Conservation (phyloP, 1,139 yeast genomes). For the Waltiozyma sp. region DNA sequence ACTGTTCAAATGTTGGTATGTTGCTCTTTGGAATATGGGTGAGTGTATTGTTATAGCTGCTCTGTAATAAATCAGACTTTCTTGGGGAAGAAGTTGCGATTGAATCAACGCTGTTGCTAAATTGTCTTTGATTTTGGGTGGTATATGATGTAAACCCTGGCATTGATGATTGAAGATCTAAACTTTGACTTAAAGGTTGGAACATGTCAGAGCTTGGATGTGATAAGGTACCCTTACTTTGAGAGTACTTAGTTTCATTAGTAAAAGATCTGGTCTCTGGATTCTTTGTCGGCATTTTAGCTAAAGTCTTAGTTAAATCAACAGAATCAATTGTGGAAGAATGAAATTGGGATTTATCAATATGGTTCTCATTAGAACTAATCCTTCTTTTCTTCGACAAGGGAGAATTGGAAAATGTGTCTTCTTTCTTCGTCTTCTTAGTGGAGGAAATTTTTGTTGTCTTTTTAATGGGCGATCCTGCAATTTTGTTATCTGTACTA, state of each 20-base stretch:
- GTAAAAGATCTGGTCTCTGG: neutral
- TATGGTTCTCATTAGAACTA: neutral
- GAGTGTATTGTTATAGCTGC: neutral
- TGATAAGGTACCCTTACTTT: neutral
- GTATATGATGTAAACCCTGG: neutral
- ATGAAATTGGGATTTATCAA: neutral
- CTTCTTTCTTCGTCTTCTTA: neutral
- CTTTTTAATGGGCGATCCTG: neutral
- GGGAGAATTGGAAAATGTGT: neutral
- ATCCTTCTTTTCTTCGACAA: neutral
- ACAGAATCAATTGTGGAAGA: neutral
- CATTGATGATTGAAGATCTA: neutral
- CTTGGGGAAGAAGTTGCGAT: neutral
- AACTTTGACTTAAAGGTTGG: neutral
- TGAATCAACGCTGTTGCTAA: neutral
- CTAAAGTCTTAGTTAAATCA: too few species aligned
- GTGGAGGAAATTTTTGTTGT: neutral
- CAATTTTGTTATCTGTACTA: neutral
- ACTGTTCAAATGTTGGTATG: conserved; percentile 14
- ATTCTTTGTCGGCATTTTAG: neutral
- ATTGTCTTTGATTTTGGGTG: conserved; percentile 2
- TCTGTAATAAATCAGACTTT: neutral
- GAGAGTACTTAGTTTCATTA: neutral
- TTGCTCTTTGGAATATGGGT: neutral
- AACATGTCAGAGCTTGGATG: neutral